Base-by-base conservation (phyloP, 2,329 filamentous ascomycete species). In the Epicoccum nigrum region DNA sequence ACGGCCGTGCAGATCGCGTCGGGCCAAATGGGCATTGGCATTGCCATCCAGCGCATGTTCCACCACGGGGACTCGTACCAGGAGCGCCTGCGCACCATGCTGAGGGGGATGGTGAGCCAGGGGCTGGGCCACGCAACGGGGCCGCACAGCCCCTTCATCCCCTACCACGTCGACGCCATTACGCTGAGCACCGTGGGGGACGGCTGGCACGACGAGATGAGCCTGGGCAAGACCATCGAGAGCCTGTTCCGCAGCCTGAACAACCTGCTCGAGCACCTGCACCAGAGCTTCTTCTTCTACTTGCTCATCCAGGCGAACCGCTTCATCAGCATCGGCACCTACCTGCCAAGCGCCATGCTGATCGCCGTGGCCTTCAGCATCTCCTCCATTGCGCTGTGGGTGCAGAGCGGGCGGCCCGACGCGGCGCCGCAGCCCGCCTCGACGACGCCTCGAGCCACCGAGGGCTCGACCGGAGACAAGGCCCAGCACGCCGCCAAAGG, bases 221-320 rank as follows among this genome's bases (percentile, higher is more conserved):
- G 89, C 8, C 85, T 99, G 69, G 94, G 94, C 5, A 83, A 92
- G 46, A 87, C 92, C 0, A 82, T 97, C 4, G 94, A 99, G 76
- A 92, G 92, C 64, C 83, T 94, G 3, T 96, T 96, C 72, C 83
- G 94, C 64, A 96, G 91, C 71, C 78, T 99, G 74, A 99, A 99
- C 77, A 99, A 99, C 69, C 77, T 99, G 51, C 83, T 99, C 25
- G 94, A 99, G 76, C 92, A 99, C 71, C 81, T 99, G 55, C 94
- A 99, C 71, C 94, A 99, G 76, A 97, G 92, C 72, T 99, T 99
- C 80, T 99, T 99, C 83, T 97, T 99, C 77, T 99, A 99, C 72
- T 80, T 99, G 43, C 81, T 99, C 35, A 92, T 97, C 85, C 88
- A 95, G 61, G 84, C 87, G 23, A 90, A 94, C 65, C 86, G 92